Conservation (phyloP, 2,329 filamentous ascomycete species). For the Sarocladium oryzae region DNA sequence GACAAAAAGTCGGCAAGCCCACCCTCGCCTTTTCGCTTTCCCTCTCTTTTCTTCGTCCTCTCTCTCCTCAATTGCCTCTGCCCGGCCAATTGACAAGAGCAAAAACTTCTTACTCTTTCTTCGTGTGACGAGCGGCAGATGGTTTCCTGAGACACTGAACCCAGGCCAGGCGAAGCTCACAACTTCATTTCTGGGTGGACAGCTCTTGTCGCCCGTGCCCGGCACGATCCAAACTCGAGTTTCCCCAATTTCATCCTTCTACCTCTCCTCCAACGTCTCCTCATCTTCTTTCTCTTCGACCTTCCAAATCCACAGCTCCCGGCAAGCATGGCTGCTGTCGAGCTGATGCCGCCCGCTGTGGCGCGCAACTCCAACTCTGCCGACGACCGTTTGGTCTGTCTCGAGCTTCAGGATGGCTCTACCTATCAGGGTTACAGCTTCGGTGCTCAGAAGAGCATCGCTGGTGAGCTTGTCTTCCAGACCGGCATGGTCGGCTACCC, state of each 20-base stretch:
- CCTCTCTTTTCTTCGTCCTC: slow-evolving; percentile 10
- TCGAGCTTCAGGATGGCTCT: slow-evolving; percentile 89
- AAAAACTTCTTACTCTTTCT: neutral
- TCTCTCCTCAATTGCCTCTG: slow-evolving; percentile 9
- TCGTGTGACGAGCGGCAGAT: neutral
- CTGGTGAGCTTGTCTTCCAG: slow-evolving; percentile 97
- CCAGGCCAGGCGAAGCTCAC: slow-evolving; percentile 8
- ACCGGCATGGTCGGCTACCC: slow-evolving; percentile 99
- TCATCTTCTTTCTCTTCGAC: neutral
- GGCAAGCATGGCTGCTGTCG: slow-evolving; percentile 15
- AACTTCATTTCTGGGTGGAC: slow-evolving; percentile 7
- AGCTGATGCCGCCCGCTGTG: slow-evolving; percentile 49
- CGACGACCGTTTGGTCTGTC: slow-evolving; percentile 63
- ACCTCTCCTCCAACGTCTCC: neutral
- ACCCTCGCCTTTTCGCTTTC: slow-evolving; percentile 10
- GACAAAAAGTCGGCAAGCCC: slow-evolving; percentile 11
- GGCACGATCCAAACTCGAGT: neutral
- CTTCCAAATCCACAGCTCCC: neutral
- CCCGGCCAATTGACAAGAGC: slow-evolving; percentile 9
- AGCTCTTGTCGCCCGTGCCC: slow-evolving; percentile 4
- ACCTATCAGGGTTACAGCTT: slow-evolving; percentile 95
- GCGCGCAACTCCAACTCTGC: slow-evolving; percentile 47
- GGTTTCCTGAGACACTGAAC: slow-evolving; percentile 1
- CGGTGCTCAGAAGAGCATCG: slow-evolving; percentile 87
- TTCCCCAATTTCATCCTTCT: neutral